These are phyloP conservation scores for Fusarium sp. DNA, from an alignment of 2,329 filamentous ascomycete species.

Conservation along the genomic window DNA sequence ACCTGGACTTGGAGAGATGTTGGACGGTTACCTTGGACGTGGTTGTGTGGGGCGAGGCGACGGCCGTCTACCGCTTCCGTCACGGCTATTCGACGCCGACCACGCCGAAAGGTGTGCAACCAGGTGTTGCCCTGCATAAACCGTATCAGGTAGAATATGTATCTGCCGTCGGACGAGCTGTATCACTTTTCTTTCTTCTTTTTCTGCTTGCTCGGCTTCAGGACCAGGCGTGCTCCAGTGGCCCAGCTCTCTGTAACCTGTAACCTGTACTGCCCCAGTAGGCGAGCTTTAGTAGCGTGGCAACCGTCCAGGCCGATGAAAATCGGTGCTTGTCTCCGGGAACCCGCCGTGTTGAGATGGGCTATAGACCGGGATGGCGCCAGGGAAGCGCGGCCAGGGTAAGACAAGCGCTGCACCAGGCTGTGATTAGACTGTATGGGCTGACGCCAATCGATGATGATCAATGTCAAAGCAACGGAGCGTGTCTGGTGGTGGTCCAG, in stretches of 20 bases:
- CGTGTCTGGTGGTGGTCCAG: not conserved
- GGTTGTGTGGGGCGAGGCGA: constrained; percentile 45
- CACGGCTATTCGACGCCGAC: constrained; percentile 42
- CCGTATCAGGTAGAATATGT: constrained; percentile 27
- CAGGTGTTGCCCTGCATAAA: constrained; percentile 35
- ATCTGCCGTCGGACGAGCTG: not conserved
- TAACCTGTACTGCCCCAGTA: not conserved
- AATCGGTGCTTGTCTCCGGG: not conserved
- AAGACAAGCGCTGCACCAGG: constrained; percentile 28
- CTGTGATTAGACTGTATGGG: constrained; percentile 9
- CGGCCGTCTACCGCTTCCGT: constrained; percentile 38
- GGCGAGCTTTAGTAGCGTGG: not conserved
- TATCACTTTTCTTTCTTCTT: not conserved
- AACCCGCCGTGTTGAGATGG: constrained; percentile 4
- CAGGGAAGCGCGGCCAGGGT: constrained; percentile 28
- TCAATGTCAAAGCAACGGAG: constrained; percentile 7
- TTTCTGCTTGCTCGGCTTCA: too few species aligned
- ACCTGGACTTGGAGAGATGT: constrained; percentile 39
- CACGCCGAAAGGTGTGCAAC: constrained; percentile 34
- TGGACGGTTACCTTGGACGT: constrained; percentile 37
- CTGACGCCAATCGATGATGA: constrained; percentile 2
- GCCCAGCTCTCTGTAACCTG: not conserved
- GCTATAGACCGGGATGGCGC: constrained; percentile 26
- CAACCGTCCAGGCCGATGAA: constrained; percentile 1
- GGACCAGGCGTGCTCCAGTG: not conserved